These are phyloP conservation scores for Venturia asperata DNA, from an alignment of 2,329 filamentous ascomycete species.

Conservation along the genomic window DNA sequence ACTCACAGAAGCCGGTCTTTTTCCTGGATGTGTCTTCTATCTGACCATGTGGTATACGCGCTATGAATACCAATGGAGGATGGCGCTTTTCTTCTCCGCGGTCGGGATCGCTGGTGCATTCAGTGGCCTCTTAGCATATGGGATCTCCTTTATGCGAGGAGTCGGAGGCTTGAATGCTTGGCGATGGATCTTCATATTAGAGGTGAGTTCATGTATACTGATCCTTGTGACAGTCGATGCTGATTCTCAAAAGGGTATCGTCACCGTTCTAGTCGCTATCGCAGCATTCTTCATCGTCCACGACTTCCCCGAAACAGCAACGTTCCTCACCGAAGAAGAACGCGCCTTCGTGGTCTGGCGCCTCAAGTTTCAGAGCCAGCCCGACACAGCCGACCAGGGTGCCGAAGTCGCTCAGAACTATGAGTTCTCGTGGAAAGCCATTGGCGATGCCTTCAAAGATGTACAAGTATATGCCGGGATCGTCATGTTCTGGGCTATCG, in stretches of 20 bases:
- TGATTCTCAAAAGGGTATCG: slow-evolving; percentile 21
- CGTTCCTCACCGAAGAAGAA: slow-evolving; percentile 48
- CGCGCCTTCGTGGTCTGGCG: slow-evolving; percentile 54
- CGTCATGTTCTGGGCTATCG: slow-evolving; percentile 15
- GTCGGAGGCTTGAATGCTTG: slow-evolving; percentile 40
- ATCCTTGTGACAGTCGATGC: neutral
- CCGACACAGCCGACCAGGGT: neutral
- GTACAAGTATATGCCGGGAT: slow-evolving; percentile 19
- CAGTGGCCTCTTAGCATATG: slow-evolving; percentile 52
- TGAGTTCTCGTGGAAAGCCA: slow-evolving; percentile 19
- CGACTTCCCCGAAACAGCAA: slow-evolving; percentile 56
- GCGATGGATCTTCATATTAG: slow-evolving; percentile 38
- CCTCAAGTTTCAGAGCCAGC: slow-evolving; percentile 32
- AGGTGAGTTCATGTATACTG: slow-evolving; percentile 19
- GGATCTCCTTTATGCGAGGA: slow-evolving; percentile 55
- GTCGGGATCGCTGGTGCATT: slow-evolving; percentile 54
- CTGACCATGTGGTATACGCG: slow-evolving; percentile 58
- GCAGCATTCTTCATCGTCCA: slow-evolving; percentile 52
- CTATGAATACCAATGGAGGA: slow-evolving; percentile 51
- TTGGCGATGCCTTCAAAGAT: slow-evolving; percentile 20
- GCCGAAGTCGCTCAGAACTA: slow-evolving; percentile 14
- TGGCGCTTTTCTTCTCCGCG: slow-evolving; percentile 54
- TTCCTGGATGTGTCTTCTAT: slow-evolving; percentile 26
- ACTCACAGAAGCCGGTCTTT: slow-evolving; percentile 33
- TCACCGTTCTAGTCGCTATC: slow-evolving; percentile 31